Base-by-base conservation (phyloP, 306 rosid species). In the Malus domestica region DNA sequence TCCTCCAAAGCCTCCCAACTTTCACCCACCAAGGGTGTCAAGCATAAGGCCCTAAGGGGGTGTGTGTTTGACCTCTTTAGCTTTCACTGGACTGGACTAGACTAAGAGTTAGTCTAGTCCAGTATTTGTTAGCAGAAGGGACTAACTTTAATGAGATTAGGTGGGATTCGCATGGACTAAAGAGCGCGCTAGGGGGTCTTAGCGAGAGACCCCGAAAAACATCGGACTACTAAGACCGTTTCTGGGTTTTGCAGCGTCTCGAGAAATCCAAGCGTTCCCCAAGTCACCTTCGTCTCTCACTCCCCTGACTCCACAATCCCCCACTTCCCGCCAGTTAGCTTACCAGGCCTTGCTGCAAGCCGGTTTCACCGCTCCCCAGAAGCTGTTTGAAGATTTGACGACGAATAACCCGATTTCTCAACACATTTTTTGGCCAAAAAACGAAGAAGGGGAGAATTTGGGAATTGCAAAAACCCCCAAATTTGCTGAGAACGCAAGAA, bases 261-360 rank as follows among this genome's bases (percentile, higher is more conserved):
- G 68, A 80, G 5, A 89, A 78, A 70, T 44, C 78, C 69, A 85
- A 77, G 2, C 81, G 72, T 44, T 64, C 44, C 25, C 29, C 51
- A 85, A 82, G 68, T 44, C 72, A 14, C 76, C 92, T 3, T 86
- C 86, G 1, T 46, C 78, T 1, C 29, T 83, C 71, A 75, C 78
- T 42, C 90, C 97, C 15, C 52, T 61, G 11, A 90, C 93, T 19
- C 90, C 92, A 0, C 85, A 79, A 65, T 63, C 87, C 70, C 55
- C 67, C 25, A 57, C 89, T n/a, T 83, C 86, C 66, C 90, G 86
- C 70, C 83, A 90, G 73, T 90, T 89, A 49, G 57, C 83, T 27
- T 93, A 96, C 76, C 78, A 82, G 16, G 68, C 71, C 30, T 81
- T 87, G 8, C 68, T 76, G 30, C 51, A 6, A 10, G 80, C 79